Conservation (phyloP, 179 eudicot species). For the Spergularia azorica region DNA sequence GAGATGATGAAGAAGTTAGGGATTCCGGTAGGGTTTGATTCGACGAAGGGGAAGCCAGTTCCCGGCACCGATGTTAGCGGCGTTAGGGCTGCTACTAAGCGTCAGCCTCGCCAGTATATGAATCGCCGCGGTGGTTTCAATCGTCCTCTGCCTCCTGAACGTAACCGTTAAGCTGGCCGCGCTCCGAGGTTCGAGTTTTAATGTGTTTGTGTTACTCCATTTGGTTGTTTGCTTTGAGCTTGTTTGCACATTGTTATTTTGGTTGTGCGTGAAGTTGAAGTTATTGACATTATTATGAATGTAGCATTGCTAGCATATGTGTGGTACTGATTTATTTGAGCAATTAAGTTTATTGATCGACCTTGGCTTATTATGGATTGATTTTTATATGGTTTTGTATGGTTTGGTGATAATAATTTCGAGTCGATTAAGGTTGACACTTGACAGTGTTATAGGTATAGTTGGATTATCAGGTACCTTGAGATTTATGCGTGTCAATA, state of each 20-base stretch:
- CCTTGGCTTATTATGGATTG: too few relatives aligned
- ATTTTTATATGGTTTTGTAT: background rate
- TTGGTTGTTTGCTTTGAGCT: too few relatives aligned
- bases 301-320: background rate
- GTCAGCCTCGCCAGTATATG: conserved; percentile 81
- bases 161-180: conserved; percentile 40
- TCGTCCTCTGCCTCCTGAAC: conserved; percentile 70
- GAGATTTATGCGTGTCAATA: too few relatives aligned
- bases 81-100: conserved; percentile 59
- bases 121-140: conserved; percentile 73
- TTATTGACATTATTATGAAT: background rate
- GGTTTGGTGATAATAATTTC: background rate
- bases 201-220: background rate
- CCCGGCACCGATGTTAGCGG: conserved; percentile 72
- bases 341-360: background rate
- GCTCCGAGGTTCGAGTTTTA: background rate
- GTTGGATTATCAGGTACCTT: too few relatives aligned
- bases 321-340: background rate
- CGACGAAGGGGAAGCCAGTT: conserved; percentile 81
- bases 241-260: background rate
- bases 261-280: background rate
- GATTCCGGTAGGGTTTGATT: conserved; percentile 74
- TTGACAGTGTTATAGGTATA: too few relatives aligned
- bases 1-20: conserved; percentile 86
- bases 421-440: background rate